Percentiles rank a stretch among this genome's conserved stretches.
These are phyloP conservation scores for Phyllosticta citribraziliensis DNA, from an alignment of 2,329 filamentous ascomycete genomes.

Conservation along the genomic window DNA sequence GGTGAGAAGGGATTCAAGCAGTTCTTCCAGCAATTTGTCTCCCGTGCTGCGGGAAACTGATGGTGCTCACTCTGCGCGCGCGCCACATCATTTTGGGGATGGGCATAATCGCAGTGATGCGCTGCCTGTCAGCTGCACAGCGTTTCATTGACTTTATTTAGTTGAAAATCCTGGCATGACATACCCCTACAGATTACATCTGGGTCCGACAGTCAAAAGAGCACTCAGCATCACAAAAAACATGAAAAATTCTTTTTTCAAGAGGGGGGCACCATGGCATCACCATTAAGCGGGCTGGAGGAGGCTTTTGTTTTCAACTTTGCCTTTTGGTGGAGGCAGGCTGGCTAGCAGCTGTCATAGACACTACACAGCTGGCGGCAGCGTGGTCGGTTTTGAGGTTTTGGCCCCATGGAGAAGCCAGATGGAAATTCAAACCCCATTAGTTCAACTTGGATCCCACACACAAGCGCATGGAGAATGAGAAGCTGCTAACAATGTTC, in stretches of 20 bases:
- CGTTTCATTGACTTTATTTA: not conserved
- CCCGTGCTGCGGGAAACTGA: not conserved
- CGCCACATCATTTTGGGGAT: not conserved
- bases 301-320: not conserved
- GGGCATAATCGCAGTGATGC: not conserved
- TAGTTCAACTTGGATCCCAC: not conserved
- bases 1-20: constrained; percentile 16
- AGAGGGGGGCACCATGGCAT: not conserved
- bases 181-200: not conserved
- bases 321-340: not conserved
- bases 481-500: not conserved
- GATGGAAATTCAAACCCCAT: not conserved
- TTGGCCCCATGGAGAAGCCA: not conserved
- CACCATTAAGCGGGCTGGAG: not conserved
- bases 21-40: constrained; percentile 10
- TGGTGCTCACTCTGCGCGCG: too few relatives aligned
- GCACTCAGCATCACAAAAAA: not conserved
- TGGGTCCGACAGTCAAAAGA: not conserved
- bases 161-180: not conserved
- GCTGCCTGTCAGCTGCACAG: not conserved
- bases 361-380: not conserved
- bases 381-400: not conserved
- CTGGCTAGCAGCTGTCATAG: not conserved
- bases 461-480: not conserved
- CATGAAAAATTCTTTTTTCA: not conserved